phyloP scores from a whole-genome alignment of 768 basidiomycete species.

The Phylloporus arenicola region DNA sequence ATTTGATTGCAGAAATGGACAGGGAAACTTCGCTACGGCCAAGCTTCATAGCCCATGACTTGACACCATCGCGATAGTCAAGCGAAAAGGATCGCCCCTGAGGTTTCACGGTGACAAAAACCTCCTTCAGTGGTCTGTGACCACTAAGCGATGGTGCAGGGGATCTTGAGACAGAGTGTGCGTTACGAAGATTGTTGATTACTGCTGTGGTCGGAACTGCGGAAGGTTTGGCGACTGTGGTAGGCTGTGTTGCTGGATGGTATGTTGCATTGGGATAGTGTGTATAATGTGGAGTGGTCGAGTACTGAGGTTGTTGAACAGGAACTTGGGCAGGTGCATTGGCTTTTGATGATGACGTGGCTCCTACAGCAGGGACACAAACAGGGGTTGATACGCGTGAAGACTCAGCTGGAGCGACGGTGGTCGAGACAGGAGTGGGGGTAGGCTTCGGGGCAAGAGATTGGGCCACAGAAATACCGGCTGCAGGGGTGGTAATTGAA shows the following conservation, averaged over 20 bases:
- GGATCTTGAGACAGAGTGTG: conserved; percentile 30
- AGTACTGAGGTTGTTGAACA: conserved; percentile 30
- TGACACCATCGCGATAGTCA: conserved; percentile 66
- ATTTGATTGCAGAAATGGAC: conserved; percentile 48
- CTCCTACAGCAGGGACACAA: conserved; percentile 6
- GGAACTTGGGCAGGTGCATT: conserved; percentile 28
- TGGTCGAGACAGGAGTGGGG: conserved; percentile 18
- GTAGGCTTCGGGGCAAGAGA: conserved; percentile 25
- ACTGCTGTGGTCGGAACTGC: conserved; percentile 3
- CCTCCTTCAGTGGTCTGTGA: conserved; percentile 45
- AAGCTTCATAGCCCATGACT: conserved; percentile 65
- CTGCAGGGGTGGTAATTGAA: conserved; percentile 8
- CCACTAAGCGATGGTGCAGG: conserved; percentile 28
- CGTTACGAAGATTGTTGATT: conserved; percentile 16
- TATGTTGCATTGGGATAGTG: conserved; percentile 57
- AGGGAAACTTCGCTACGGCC: conserved; percentile 52
- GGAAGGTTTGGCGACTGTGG: conserved; percentile 15
- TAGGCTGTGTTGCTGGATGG: conserved; percentile 28
- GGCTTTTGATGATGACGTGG: conserved; percentile 14
- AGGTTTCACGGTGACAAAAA: conserved; percentile 55
- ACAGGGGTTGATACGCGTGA: conserved; percentile 18
- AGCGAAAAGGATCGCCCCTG: conserved; percentile 52
- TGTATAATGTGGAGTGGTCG: conserved; percentile 33
- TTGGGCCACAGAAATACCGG: conserved; percentile 12
- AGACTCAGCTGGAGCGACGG: conserved; percentile 18